Evolutionary conservation across 306 rosid genomes (phyloP).

Genomic region (Canavalia gladiata): DNA sequence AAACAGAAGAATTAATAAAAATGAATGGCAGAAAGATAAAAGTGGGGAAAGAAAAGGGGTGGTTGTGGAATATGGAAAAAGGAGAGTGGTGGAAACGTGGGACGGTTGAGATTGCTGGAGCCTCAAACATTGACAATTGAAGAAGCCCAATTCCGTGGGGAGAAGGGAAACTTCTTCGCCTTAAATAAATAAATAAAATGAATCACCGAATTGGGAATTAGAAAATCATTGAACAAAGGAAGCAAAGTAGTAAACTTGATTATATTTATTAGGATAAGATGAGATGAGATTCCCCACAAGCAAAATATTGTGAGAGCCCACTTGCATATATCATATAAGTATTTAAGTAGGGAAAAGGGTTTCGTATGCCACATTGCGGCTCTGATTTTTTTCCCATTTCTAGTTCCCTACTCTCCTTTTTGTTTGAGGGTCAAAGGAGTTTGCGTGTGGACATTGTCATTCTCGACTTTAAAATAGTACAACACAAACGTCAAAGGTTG

Average conservation of each 20-base stretch:
- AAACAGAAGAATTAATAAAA: background rate
- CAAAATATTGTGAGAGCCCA: constrained; percentile 51
- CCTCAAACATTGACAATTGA: constrained; percentile 80
- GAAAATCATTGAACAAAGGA: background rate
- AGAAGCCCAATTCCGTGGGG: constrained; percentile 70
- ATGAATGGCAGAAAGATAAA: constrained; percentile 41
- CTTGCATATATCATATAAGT: constrained; percentile 30
- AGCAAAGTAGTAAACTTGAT: background rate
- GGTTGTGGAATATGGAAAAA: constrained; percentile 42
- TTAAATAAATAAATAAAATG: background rate
- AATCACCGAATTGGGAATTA: constrained; percentile 4
- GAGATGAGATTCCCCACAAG: constrained; percentile 63
- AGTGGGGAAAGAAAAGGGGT: constrained; percentile 41
- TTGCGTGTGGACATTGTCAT: constrained; percentile 87
- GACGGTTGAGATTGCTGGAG: constrained; percentile 72
- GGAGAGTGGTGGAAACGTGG: constrained; percentile 64
- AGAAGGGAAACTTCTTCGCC: constrained; percentile 59
- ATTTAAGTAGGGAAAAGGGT: constrained; percentile 40
- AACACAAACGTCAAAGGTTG: constrained; percentile 73
- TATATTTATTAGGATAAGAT: background rate
- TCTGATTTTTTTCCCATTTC: constrained; percentile 36
- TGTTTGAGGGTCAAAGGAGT: constrained; percentile 72
- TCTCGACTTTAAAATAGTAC: constrained; percentile 43
- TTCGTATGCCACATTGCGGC: constrained; percentile 87
- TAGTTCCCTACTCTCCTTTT: constrained; percentile 5